These are phyloP conservation scores for Lupinus albus DNA, from an alignment of 306 rosid genomes.

Conservation along the genomic window DNA sequence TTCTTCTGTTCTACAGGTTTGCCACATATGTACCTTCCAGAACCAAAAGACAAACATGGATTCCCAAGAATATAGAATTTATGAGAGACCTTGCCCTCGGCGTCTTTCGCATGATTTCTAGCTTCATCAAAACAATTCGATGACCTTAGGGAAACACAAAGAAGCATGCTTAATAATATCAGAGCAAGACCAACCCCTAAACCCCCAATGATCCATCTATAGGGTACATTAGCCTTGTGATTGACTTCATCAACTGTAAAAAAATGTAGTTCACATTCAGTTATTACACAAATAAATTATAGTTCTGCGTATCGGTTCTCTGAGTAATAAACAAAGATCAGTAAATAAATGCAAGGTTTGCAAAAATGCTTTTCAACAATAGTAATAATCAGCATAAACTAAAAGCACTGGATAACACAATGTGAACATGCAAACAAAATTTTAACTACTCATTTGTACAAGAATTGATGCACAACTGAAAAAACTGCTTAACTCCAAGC, in stretches of 20 bases:
- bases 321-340: neutral
- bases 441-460: neutral
- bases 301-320: too few relatives aligned
- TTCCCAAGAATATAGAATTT: slow-evolving; percentile 83
- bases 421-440: slow-evolving; percentile 1
- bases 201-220: slow-evolving; percentile 85
- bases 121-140: slow-evolving; percentile 57
- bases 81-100: slow-evolving; percentile 59
- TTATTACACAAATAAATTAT: slow-evolving; percentile 12
- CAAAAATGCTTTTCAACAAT: neutral
- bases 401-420: slow-evolving; percentile 18
- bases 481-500: neutral
- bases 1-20: slow-evolving; percentile 69
- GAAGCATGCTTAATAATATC: slow-evolving; percentile 57
- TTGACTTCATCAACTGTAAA: slow-evolving; percentile 57
- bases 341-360: neutral
- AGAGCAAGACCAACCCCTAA: slow-evolving; percentile 65
- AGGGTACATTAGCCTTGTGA: slow-evolving; percentile 73
- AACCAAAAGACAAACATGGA: slow-evolving; percentile 85
- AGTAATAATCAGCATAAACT: slow-evolving; percentile 6
- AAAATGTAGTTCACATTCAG: slow-evolving; percentile 24
- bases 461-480: neutral
- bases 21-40: slow-evolving; percentile 81
- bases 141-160: slow-evolving; percentile 64
- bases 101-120: slow-evolving; percentile 60